Evolutionary conservation across 2,329 filamentous ascomycete species (phyloP).

Genomic region (Aspergillus jensenii): DNA sequence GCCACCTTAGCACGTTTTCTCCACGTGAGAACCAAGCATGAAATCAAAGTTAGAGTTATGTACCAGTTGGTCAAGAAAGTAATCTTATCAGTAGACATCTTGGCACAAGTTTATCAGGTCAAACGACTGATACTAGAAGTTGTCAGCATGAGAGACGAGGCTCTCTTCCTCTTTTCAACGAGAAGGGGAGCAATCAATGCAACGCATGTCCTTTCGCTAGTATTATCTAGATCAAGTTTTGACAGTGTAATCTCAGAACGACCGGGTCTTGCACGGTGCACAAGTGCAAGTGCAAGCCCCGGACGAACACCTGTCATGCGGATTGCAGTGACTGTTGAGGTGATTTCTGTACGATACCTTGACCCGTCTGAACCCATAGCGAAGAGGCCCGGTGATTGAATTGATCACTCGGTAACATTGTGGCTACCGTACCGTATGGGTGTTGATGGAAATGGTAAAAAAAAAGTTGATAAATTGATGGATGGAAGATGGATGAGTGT

Average conservation of each 20-base stretch:
- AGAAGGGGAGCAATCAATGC: constrained; percentile 48
- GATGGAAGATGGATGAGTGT: neutral
- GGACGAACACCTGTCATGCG: constrained; percentile 47
- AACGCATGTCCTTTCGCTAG: constrained; percentile 87
- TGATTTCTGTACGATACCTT: constrained; percentile 42
- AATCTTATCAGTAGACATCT: constrained; percentile 80
- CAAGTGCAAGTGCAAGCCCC: neutral
- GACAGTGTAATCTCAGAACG: constrained; percentile 75
- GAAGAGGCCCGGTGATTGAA: constrained; percentile 17
- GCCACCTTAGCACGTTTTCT: constrained; percentile 24
- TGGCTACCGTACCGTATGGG: constrained; percentile 31
- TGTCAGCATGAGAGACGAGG: constrained; percentile 24
- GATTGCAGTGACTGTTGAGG: constrained; percentile 32
- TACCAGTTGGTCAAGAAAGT: constrained; percentile 84
- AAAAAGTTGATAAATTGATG: neutral
- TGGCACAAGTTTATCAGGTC: constrained; percentile 43
- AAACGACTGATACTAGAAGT: constrained; percentile 27
- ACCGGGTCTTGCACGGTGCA: constrained; percentile 13
- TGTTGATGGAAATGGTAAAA: neutral
- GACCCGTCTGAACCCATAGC: constrained; percentile 37
- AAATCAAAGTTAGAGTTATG: constrained; percentile 3
- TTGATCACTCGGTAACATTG: constrained; percentile 20
- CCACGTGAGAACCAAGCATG: no score
- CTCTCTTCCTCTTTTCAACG: constrained; percentile 16
- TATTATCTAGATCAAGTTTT: constrained; percentile 86